Evolutionary conservation across 768 basidiomycete genomes (phyloP), one percentile per base, ranked within the genome.

Genomic region (Suillus weaverae): DNA sequence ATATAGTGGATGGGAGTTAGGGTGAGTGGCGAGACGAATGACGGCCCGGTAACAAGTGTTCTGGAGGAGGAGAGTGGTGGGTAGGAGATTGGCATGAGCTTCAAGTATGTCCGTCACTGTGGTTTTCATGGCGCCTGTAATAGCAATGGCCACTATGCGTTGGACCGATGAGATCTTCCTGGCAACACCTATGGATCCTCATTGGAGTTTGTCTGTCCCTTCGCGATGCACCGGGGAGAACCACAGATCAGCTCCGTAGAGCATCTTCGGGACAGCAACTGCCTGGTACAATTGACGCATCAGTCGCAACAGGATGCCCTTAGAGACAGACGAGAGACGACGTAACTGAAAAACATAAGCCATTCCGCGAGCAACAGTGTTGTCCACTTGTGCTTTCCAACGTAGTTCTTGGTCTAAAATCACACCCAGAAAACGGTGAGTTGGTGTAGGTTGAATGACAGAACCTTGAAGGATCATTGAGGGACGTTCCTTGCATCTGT

Each of bases 371-470:
- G 4, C 41, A 2, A 46, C 54, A 35, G 73, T 69, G 64, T 30
- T 44, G 6, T 68, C 57, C 3, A 39, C 46, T 9, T 73, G 71
- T 4, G 53, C 39, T 9, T 51, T 66, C 67, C 69, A 73, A 0
- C n/a, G 1, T 0, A 72, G 50, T 16, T 74, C 55, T 14, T 64
- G 53, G 62, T 79, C 71, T 0, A 77, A 30, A 8, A 70, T 41
- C 0, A 77, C 68, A 1, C 77, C 76, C 0, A 78, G 70, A 62
- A 73, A 75, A 44, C 74, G 77, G 5, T 61, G 60, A 3, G 50
- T 30, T 3, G 50, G 14, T 0, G 50, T 30, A 3, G 44, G 41
- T 6, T 3, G 2, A 11, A 54, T 60, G 14, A 38, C 2, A 0
- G 39, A 13, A 2, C 26, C 33, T 5, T 41, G 35, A 9, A 59